Percentiles rank a stretch among this genome's conserved stretches.
Conservation (phyloP, 306 rosid species). For the Sophora flavescens region DNA sequence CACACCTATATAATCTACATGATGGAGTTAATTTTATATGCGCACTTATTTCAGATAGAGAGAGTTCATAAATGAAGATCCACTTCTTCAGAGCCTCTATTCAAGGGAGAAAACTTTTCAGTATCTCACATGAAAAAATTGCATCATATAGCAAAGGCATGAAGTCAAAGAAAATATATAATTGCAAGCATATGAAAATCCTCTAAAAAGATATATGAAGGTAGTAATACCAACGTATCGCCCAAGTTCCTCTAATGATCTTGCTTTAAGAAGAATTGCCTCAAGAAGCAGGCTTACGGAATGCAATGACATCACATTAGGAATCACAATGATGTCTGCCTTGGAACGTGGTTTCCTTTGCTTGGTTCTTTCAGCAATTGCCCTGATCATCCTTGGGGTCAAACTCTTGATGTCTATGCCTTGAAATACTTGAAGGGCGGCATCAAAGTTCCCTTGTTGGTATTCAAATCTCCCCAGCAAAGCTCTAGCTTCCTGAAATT, state of each 20-base stretch:
- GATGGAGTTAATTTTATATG: not conserved
- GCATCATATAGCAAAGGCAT: conserved; percentile 6
- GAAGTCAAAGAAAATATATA: conserved; percentile 8
- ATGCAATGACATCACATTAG: conserved; percentile 74
- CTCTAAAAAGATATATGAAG: conserved; percentile 24
- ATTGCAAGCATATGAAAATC: conserved; percentile 5
- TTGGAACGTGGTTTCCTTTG: conserved; percentile 63
- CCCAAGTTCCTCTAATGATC: conserved; percentile 76
- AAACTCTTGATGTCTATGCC: conserved; percentile 81
- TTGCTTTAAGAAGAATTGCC: conserved; percentile 85
- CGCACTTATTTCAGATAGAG: conserved; percentile 6
- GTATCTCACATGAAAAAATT: conserved; percentile 2
- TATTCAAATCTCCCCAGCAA: conserved; percentile 90
- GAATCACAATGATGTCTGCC: conserved; percentile 50
- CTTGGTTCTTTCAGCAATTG: conserved; percentile 68
- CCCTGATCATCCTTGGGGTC: conserved; percentile 72
- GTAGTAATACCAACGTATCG: conserved; percentile 54
- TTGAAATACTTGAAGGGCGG: conserved; percentile 89
- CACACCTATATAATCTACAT: conserved; percentile 10
- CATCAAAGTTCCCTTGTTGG: conserved; percentile 84
- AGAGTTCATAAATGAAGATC: not conserved
- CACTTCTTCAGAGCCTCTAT: not conserved
- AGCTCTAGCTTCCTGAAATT: conserved; percentile 87
- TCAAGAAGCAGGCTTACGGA: conserved; percentile 86
- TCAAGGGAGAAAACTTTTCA: not conserved